Percentiles rank a stretch among this genome's conserved stretches.
These are phyloP conservation scores for Wolfiporia cocos DNA, from an alignment of 1,284 basidiomycete genomes.

Conservation along the genomic window DNA sequence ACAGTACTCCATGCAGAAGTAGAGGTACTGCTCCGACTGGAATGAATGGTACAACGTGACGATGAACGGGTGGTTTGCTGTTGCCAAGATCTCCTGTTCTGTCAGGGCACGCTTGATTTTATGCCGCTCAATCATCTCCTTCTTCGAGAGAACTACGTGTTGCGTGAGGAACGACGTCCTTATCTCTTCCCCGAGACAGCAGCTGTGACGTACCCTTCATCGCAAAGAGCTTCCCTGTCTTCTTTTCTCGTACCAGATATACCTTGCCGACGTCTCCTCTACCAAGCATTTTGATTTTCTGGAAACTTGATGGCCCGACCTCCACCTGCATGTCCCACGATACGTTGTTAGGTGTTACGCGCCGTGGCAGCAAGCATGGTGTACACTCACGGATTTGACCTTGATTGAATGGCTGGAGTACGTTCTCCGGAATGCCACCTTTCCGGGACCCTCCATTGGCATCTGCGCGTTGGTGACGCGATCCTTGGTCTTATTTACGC, in stretches of 20 bases:
- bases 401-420: slow-evolving; percentile 99
- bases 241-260: slow-evolving; percentile 94
- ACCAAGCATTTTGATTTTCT: slow-evolving; percentile 92
- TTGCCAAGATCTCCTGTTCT: slow-evolving; percentile 95
- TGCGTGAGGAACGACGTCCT: too few species aligned
- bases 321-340: slow-evolving; percentile 66
- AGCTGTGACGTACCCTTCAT: slow-evolving; percentile 83
- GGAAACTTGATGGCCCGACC: slow-evolving; percentile 86
- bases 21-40: slow-evolving; percentile 95
- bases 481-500: slow-evolving; percentile 31
- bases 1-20: slow-evolving; percentile 99
- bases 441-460: slow-evolving; percentile 43
- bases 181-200: too few species aligned
- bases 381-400: slow-evolving; percentile 67
- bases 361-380: slow-evolving; percentile 6
- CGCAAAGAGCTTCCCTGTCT: slow-evolving; percentile 86
- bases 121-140: slow-evolving; percentile 97
- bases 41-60: slow-evolving; percentile 97
- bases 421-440: slow-evolving; percentile 82
- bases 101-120: slow-evolving; percentile 97
- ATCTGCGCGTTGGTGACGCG: slow-evolving; percentile 35
- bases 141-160: slow-evolving; percentile 88
- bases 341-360: slow-evolving; percentile 1
- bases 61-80: slow-evolving; percentile 96
- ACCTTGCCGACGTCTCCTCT: slow-evolving; percentile 97